A percentile compares a stretch with the other conserved stretches of the same genome.
These are phyloP conservation scores for Pythium periplocum DNA, from an alignment of 352 stramenopile species.

Conservation along the genomic window DNA sequence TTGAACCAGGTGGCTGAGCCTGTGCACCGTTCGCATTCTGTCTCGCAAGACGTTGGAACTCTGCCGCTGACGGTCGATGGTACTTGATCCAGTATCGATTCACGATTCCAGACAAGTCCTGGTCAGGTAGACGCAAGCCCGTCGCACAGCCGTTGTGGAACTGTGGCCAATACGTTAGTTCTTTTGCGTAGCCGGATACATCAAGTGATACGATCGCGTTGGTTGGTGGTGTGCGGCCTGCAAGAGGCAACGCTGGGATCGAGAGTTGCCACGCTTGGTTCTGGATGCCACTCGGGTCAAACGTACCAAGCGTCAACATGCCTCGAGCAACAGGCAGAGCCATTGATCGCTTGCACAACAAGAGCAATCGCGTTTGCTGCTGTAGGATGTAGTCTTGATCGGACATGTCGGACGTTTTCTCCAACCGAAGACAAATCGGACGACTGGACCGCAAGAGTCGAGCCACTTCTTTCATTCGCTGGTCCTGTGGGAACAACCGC, in stretches of 20 bases:
- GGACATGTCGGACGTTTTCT: constrained; percentile 56
- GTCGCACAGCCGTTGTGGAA: constrained; percentile 98
- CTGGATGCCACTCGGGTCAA: constrained; percentile 58
- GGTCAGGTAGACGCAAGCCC: constrained; percentile 83
- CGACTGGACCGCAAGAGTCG: constrained; percentile 73
- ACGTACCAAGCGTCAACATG: constrained; percentile 95
- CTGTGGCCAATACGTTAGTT: constrained; percentile 95
- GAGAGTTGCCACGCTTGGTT: constrained; percentile 84
- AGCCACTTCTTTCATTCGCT: constrained; percentile 78
- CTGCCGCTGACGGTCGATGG: constrained; percentile 80
- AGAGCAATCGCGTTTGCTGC: constrained; percentile 93
- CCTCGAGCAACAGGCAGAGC: constrained; percentile 91
- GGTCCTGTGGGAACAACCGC: constrained; percentile 59
- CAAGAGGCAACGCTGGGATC: constrained; percentile 91
- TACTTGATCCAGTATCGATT: constrained; percentile 98
- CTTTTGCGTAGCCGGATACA: constrained; percentile 80
- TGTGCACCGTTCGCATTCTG: constrained; percentile 5
- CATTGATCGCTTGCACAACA: constrained; percentile 93
- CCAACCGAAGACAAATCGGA: constrained; percentile 63
- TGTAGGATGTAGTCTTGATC: constrained; percentile 73
- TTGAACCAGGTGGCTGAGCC: constrained; percentile 12
- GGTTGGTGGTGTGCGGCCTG: constrained; percentile 89
- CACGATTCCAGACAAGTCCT: constrained; percentile 76
- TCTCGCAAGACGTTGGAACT: constrained; percentile 16
- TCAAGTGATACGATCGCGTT: constrained; percentile 93